A percentile compares a stretch with the other conserved stretches of the same genome.
phyloP scores from a whole-genome alignment of 139 green algal genomes.

The Eudorina sp. region DNA sequence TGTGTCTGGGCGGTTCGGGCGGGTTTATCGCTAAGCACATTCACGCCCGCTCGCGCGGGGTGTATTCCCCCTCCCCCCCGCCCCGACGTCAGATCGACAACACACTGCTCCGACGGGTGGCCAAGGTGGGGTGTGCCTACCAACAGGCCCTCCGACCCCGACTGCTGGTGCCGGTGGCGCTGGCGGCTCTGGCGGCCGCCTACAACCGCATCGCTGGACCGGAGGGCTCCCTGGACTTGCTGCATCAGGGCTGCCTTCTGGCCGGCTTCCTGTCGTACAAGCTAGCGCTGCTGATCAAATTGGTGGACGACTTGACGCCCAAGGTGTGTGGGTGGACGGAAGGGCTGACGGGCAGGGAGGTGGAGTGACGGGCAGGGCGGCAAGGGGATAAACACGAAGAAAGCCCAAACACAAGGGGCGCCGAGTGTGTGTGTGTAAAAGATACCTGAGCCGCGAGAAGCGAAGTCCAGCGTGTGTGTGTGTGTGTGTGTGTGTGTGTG shows the following conservation, averaged over 20 bases:
- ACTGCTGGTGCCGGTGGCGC: conserved; percentile 70
- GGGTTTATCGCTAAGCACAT: no score
- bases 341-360: background rate
- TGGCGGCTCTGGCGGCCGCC: conserved; percentile 45
- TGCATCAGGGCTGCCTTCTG: conserved; percentile 71
- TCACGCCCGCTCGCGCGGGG: no score
- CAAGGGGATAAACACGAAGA: no score
- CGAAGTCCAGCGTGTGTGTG: no score
- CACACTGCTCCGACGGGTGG: conserved; percentile 33
- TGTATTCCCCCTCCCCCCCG: no score
- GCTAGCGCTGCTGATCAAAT: conserved; percentile 70
- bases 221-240: conserved; percentile 25
- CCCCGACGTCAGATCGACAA: conserved; percentile 70
- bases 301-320: conserved; percentile 73
- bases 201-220: conserved; percentile 32
- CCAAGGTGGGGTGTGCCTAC: conserved; percentile 70
- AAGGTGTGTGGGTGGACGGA: conserved; percentile 53
- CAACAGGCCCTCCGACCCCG: conserved; percentile 66
- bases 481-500: no score
- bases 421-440: no score
- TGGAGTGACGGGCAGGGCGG: no score
- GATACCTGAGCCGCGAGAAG: no score
- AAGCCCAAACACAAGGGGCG: no score
- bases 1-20: no score
- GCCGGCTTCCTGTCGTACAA: conserved; percentile 80